Evolutionary conservation across 83 land plant species (phyloP).

Genomic region (Picea engelmannii): DNA sequence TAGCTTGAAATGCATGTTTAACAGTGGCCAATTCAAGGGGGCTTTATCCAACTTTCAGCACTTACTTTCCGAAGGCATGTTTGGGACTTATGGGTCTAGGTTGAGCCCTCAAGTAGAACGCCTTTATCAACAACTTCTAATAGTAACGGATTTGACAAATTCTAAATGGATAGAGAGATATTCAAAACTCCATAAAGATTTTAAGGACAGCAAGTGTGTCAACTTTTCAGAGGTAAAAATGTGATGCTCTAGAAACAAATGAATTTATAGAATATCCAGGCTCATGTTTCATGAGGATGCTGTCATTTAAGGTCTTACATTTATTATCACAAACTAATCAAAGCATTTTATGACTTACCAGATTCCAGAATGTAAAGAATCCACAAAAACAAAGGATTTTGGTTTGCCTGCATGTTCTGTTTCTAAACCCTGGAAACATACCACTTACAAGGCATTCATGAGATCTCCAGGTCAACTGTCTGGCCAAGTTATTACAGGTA

Average conservation of each 20-base stretch:
- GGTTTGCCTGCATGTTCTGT: slow-evolving; percentile 2
- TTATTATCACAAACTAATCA: slow-evolving; percentile 1
- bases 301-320: too few relatives aligned
- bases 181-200: slow-evolving; percentile 34
- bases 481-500: slow-evolving; percentile 13
- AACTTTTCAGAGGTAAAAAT: slow-evolving; percentile 26
- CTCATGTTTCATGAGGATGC: not conserved
- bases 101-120: slow-evolving; percentile 28
- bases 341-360: slow-evolving; percentile 7
- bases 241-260: not conserved
- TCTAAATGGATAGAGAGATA: slow-evolving; percentile 46
- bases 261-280: not conserved
- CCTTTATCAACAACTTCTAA: slow-evolving; percentile 46
- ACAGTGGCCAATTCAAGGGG: slow-evolving; percentile 37
- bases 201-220: slow-evolving; percentile 20
- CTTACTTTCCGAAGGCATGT: slow-evolving; percentile 47
- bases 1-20: slow-evolving; percentile 45
- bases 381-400: slow-evolving; percentile 9
- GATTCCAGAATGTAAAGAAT: slow-evolving; percentile 1
- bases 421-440: not conserved
- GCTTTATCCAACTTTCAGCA: slow-evolving; percentile 47
- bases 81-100: slow-evolving; percentile 31
- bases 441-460: not conserved
- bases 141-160: slow-evolving; percentile 22
- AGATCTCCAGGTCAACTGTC: slow-evolving; percentile 13